Percentiles rank a stretch among this genome's conserved stretches.
Conservation (phyloP, 805 yeast genomes). For the Wickerhamomyces kurtzmanii region DNA sequence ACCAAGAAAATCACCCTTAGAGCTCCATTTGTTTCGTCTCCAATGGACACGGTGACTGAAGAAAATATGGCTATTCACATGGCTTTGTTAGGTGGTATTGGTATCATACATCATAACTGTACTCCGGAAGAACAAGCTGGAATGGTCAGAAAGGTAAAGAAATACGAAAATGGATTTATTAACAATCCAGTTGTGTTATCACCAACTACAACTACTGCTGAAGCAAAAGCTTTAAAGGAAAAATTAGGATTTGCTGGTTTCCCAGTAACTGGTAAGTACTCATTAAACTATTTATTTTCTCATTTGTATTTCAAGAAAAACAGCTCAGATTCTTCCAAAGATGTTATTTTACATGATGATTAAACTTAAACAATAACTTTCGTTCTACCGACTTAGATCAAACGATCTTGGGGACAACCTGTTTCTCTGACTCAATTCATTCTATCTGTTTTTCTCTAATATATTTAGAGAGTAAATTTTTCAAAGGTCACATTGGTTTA, state of each 20-base stretch:
- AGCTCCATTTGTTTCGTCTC: slow-evolving; percentile 94
- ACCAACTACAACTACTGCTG: slow-evolving; percentile 70
- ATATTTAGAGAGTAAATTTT: neutral
- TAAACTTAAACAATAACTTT: slow-evolving; percentile 63
- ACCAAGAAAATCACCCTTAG: slow-evolving; percentile 88
- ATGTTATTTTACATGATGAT: slow-evolving; percentile 39
- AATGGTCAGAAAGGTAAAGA: slow-evolving; percentile 95
- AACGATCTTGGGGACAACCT: slow-evolving; percentile 90
- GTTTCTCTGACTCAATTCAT: slow-evolving; percentile 26
- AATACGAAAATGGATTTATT: slow-evolving; percentile 95
- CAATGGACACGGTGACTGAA: slow-evolving; percentile 99
- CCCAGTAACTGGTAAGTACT: slow-evolving; percentile 97
- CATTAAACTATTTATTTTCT: slow-evolving; percentile 4
- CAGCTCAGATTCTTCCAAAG: slow-evolving; percentile 1
- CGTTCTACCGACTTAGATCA: slow-evolving; percentile 99
- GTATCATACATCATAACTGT: slow-evolving; percentile 97
- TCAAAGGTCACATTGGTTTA: neutral
- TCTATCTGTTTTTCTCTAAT: slow-evolving; percentile 1
- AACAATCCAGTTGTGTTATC: slow-evolving; percentile 84
- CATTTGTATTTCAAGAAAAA: slow-evolving; percentile 2
- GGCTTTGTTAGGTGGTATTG: slow-evolving; percentile 98
- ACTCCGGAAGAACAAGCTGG: slow-evolving; percentile 95
- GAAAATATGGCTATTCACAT: slow-evolving; percentile 95
- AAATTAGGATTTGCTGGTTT: slow-evolving; percentile 89
- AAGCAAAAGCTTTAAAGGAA: slow-evolving; percentile 63